Percentiles rank a stretch among this genome's conserved stretches.
phyloP scores from a whole-genome alignment of 225 moss, liverwort and hornwort species.

The Anthoceros angustus region DNA sequence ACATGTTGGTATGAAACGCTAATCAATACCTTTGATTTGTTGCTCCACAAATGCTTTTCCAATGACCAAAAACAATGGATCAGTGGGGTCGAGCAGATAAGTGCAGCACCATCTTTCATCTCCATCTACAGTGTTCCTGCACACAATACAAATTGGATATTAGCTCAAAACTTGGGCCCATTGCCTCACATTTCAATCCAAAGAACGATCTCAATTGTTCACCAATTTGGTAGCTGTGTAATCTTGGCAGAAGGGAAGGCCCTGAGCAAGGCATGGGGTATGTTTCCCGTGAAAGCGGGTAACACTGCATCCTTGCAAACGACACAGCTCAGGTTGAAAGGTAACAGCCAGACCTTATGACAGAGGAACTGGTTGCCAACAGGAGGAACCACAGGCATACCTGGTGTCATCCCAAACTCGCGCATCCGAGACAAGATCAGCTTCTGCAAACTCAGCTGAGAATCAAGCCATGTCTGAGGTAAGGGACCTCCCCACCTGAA shows the following conservation, averaged over 20 bases:
- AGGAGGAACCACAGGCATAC: constrained; percentile 13
- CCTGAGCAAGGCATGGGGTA: constrained; percentile 49
- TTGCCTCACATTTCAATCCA: background rate
- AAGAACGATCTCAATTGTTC: background rate
- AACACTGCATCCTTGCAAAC: constrained; percentile 32
- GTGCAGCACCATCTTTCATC: constrained; percentile 81
- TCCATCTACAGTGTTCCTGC: constrained; percentile 81
- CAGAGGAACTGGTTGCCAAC: background rate
- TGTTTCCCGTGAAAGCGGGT: constrained; percentile 79
- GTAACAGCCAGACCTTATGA: background rate
- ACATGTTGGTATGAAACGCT: background rate
- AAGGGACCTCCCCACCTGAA: constrained; percentile 82
- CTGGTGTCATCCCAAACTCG: constrained; percentile 77
- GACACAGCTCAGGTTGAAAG: background rate
- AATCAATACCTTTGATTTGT: constrained; percentile 56
- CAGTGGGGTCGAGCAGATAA: constrained; percentile 64
- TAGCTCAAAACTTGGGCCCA: background rate
- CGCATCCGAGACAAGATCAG: constrained; percentile 59
- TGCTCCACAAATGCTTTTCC: constrained; percentile 77
- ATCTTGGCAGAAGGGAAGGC: constrained; percentile 62
- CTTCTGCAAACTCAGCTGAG: constrained; percentile 57
- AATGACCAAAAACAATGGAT: constrained; percentile 62
- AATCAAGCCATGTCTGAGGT: constrained; percentile 73
- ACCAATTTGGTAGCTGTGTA: constrained; percentile 79
- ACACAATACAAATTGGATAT: background rate